Base-by-base conservation (phyloP, 768 basidiomycete species). In the Termitomyces sp. region DNA sequence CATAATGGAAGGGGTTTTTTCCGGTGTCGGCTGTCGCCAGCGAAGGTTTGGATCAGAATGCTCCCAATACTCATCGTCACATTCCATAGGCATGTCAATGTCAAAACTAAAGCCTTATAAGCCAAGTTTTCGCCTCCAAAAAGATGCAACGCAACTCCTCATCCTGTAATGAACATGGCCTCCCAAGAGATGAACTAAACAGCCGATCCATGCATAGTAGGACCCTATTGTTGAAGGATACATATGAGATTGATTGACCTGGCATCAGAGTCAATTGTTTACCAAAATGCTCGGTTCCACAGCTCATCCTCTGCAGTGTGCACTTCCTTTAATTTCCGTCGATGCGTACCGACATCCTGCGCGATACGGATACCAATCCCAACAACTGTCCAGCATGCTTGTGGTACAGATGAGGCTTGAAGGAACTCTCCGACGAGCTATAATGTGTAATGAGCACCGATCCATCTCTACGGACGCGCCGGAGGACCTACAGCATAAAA, bases 291-390 rank as follows among this genome's bases (percentile, higher is more conserved):
- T 12, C 87, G 79, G 64, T 88, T 90, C 83, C 88, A 89, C 30
- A 89, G 72, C 66, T 94, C 90, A 61, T 87, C 82, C 58, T 91
- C 86, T 1, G 76, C 67, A 1, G 79, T 80, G 41, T 73, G 72
- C 4, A 63, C 66, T n/a, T 59, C 68, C 36, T 67, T 63, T 3
- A 64, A 54, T 59, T 75, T 79, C 36, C 79, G 68, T 20, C 78
- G 67, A 69, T 93, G 91, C 0, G 84, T 87, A 20, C 93, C 86
- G 16, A 91, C 84, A 63, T 95, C 91, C 67, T 92, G 87, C 1
- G 87, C 85, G n/a, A 87, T 71, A 6, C 90, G 84, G 46, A 93
- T 78, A 36, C 88, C 88, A 31, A 90, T 76, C 5, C 88, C 88
- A 27, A 85, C 79, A 34, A 87, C 69, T 1, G 81, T 81, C 91